Base-by-base conservation (phyloP, 2,329 filamentous ascomycete genomes). In the Allantophomopsis cytisporea region DNA sequence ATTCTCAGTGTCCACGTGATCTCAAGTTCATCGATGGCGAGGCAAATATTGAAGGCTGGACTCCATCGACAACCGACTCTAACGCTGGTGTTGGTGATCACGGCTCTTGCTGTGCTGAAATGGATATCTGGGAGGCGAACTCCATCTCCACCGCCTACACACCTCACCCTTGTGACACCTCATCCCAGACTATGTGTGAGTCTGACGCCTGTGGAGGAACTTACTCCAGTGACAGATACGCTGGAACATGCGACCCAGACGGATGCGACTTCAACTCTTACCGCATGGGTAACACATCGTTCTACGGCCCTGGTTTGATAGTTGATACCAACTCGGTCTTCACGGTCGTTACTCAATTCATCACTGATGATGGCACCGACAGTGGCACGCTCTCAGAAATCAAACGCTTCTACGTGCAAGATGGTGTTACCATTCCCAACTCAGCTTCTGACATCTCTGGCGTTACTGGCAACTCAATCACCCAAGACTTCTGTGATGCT, bases 71-170 rank as follows among this genome's bases (percentile, higher is more conserved):
- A n/a, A 69, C 60, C 44, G 67, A 73, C 50, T 47, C 54, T 40
- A 74, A 74, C 52, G 62, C 68, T 30, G 73, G 73, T 41, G 52
- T 58, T 17, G 71, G 70, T 32, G 57, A 58, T 34, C 60, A 68
- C 37, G 77, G 78, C 43, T 64, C 75, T 31, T 81, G 77, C 67
- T 82, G 77, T 57, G 60, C 69, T 34, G 78, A 82, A 58, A 76
- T 83, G 69, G 77, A 82, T 49, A 66, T 77, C 54, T 78, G 73
- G 73, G 73, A 79, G 55, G 72, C 73, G 40, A 78, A 79, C 61
- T 66, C 61, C 39, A 64, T 74, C 47, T 68, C 73, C 10, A 65
- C 63, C 16, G 73, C 73, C 30, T 62, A 65, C 45, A 79, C 74
- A 7, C 72, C 73, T 23, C 73, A 78, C 54, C 62, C 68, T 35